Conservation (phyloP, 352 stramenopile species). For the Phytopythium kandeliae region DNA sequence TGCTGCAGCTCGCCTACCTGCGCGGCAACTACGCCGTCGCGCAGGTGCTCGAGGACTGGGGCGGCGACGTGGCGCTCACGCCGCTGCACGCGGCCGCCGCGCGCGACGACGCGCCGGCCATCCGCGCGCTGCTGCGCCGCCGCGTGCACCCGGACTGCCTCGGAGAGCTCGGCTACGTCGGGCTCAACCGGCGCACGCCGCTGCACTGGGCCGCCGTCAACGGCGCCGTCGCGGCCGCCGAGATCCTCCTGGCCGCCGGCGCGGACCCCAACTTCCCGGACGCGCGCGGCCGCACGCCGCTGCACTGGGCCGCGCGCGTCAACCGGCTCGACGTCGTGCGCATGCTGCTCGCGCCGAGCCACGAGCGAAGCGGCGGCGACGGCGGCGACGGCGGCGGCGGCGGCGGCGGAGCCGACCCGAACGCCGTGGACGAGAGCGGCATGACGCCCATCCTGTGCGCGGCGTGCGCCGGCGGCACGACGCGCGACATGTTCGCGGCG, state of each 20-base stretch:
- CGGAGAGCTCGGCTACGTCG: slow-evolving; percentile 73
- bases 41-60: slow-evolving; percentile 78
- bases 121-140: slow-evolving; percentile 57
- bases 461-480: slow-evolving; percentile 60
- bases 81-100: slow-evolving; percentile 72
- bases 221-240: slow-evolving; percentile 46
- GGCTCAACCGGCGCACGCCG: slow-evolving; percentile 74
- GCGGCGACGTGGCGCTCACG: slow-evolving; percentile 69
- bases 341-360: slow-evolving; percentile 33
- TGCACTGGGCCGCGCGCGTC: slow-evolving; percentile 77
- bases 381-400: slow-evolving; percentile 11
- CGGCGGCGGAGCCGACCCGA: slow-evolving; percentile 32
- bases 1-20: slow-evolving; percentile 75
- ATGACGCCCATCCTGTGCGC: slow-evolving; percentile 79
- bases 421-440: slow-evolving; percentile 64
- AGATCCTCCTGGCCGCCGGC: slow-evolving; percentile 50
- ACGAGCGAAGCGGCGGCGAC: neutral
- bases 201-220: slow-evolving; percentile 78
- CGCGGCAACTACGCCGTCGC: slow-evolving; percentile 77
- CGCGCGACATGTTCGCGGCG: slow-evolving; percentile 64
- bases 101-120: slow-evolving; percentile 55
- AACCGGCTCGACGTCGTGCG: slow-evolving; percentile 68
- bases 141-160: slow-evolving; percentile 75
- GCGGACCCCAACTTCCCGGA: slow-evolving; percentile 69
- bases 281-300: slow-evolving; percentile 48